These are phyloP conservation scores for Cercophora newfieldiana DNA, from an alignment of 495 filamentous ascomycete species.

Conservation along the genomic window DNA sequence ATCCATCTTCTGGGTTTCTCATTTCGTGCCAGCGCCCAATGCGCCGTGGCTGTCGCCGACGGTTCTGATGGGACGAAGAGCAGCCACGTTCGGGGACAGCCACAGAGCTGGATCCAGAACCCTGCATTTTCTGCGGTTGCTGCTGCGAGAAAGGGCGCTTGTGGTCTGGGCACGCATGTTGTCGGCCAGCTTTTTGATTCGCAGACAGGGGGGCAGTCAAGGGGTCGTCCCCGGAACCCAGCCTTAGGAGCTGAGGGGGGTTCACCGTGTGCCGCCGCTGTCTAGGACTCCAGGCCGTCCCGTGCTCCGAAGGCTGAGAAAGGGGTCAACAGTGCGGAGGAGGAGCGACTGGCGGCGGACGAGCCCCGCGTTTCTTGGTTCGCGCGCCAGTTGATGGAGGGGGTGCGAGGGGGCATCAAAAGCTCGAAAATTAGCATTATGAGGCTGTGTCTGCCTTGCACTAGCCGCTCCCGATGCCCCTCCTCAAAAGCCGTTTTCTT, in stretches of 20 bases:
- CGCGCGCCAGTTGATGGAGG: neutral
- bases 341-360: too few species aligned
- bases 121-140: neutral
- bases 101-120: neutral
- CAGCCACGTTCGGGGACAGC: neutral
- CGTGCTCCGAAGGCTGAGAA: slow-evolving; percentile 15
- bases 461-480: neutral
- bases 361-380: slow-evolving; percentile 7
- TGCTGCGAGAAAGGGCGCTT: slow-evolving; percentile 11
- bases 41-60: neutral
- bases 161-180: neutral
- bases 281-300: too few species aligned
- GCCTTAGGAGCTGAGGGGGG: neutral
- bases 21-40: slow-evolving; percentile 1
- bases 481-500: neutral
- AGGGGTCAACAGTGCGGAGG: neutral
- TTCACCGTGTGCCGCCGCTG: neutral
- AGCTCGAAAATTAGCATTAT: neutral
- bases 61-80: neutral
- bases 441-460: slow-evolving; percentile 3
- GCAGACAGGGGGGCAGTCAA: neutral
- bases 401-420: neutral
- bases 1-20: slow-evolving; percentile 4
- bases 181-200: slow-evolving; percentile 8
- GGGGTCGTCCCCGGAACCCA: neutral